Evolutionary conservation across 2,329 filamentous ascomycete species (phyloP).

Genomic region (Apiospora rasikravindrae): DNA sequence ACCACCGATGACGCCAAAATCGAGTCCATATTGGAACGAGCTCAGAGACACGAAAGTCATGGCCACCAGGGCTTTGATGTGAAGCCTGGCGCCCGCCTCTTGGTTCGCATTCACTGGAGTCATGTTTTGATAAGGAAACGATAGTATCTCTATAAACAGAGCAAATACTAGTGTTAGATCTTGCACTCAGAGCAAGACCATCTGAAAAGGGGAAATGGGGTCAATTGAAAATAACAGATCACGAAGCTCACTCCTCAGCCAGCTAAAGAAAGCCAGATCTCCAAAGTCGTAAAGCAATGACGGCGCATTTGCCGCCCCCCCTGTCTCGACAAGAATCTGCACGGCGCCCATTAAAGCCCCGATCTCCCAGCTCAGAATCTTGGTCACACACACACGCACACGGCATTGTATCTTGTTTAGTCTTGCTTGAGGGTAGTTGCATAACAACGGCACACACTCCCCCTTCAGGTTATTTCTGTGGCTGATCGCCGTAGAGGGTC

Average conservation of each 20-base stretch:
- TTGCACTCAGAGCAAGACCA: neutral
- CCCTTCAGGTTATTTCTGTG: neutral
- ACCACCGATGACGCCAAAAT: slow-evolving; percentile 40
- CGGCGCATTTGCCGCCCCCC: neutral
- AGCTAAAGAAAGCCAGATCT: neutral
- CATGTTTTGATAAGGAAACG: neutral
- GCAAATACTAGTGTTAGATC: too few relatives aligned
- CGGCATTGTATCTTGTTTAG: neutral
- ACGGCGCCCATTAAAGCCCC: slow-evolving; percentile 5
- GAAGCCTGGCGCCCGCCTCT: neutral
- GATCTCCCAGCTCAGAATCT: neutral
- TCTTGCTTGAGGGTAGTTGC: neutral
- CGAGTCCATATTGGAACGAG: slow-evolving; percentile 40
- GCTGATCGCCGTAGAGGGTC: neutral
- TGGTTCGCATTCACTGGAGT: neutral
- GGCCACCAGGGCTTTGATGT: slow-evolving; percentile 31
- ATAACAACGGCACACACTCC: neutral
- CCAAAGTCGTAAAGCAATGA: neutral
- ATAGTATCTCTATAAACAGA: too few relatives aligned
- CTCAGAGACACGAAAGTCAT: slow-evolving; percentile 37
- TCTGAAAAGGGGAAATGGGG: too few relatives aligned
- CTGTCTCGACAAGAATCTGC: neutral
- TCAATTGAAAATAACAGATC: too few relatives aligned
- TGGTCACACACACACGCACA: neutral
- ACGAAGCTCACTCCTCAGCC: too few relatives aligned